Conservation (phyloP, 306 rosid genomes). For the Vigna reflexopilosa region DNA sequence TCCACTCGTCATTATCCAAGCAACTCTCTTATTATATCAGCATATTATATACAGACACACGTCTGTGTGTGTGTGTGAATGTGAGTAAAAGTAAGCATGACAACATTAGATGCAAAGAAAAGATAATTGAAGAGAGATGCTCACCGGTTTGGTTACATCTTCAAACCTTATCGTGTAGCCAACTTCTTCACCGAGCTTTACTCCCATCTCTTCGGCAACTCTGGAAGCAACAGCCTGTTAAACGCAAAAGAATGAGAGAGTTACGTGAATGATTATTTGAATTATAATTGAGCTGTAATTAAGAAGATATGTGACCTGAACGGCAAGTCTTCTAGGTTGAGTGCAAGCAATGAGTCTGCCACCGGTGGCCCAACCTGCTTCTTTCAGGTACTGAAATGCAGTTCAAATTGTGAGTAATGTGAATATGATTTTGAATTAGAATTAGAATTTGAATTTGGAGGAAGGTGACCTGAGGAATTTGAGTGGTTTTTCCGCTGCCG, state of each 20-base stretch:
- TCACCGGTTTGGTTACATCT: conserved; percentile 78
- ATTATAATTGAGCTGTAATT: neutral
- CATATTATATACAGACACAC: too few species aligned
- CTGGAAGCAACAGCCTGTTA: conserved; percentile 84
- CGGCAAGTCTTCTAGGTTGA: conserved; percentile 92
- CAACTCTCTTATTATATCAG: neutral
- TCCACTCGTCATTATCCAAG: conserved; percentile 24
- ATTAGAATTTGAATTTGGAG: conserved; percentile 2
- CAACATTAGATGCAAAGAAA: neutral
- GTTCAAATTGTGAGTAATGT: neutral
- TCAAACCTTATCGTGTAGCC: conserved; percentile 96
- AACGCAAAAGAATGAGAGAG: neutral
- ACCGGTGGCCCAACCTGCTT: conserved; percentile 94
- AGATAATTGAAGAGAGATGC: conserved; percentile 9
- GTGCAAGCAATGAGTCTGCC: conserved; percentile 91
- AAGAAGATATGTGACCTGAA: conserved; percentile 58
- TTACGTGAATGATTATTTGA: neutral
- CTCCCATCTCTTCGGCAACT: conserved; percentile 95
- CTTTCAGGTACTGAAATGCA: conserved; percentile 70
- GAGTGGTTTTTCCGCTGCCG: conserved; percentile 96
- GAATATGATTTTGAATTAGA: conserved; percentile 2
- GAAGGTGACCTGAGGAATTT: conserved; percentile 83
- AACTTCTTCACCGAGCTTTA: conserved; percentile 89
- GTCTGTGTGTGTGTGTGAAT: neutral
- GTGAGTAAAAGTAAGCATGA: neutral